Evolutionary conservation across 1,139 yeast species (phyloP).

Genomic region (Pichia sp.): DNA sequence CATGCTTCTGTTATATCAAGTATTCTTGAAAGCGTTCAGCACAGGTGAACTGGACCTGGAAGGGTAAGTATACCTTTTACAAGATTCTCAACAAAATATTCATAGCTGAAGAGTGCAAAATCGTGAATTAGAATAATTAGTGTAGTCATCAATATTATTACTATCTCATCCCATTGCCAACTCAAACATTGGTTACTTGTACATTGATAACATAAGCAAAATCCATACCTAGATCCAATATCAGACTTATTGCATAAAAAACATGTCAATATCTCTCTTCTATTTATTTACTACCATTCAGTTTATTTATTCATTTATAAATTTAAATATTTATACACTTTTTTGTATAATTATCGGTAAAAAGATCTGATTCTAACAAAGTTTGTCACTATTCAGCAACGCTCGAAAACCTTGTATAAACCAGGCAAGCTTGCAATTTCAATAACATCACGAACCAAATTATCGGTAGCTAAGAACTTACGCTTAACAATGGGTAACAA

Average conservation of each 20-base stretch:
- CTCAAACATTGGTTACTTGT: neutral
- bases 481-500: slow-evolving; percentile 66
- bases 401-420: slow-evolving; percentile 82
- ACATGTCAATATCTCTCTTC: neutral
- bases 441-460: slow-evolving; percentile 51
- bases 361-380: neutral
- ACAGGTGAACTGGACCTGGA: slow-evolving; percentile 23
- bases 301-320: neutral
- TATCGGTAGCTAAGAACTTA: slow-evolving; percentile 61
- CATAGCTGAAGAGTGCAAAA: neutral
- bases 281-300: neutral
- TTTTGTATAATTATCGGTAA: neutral
- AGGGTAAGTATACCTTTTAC: neutral
- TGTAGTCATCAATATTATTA: too few relatives aligned
- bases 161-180: neutral
- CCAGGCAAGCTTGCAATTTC: slow-evolving; percentile 94
- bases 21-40: slow-evolving; percentile 41
- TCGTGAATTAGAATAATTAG: too few relatives aligned
- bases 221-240: neutral
- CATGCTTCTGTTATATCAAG: slow-evolving; percentile 84
- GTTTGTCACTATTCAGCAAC: slow-evolving; percentile 51
- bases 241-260: neutral
- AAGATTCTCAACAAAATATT: neutral
- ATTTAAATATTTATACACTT: neutral
- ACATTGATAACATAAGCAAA: neutral